Evolutionary conservation across 2,329 filamentous ascomycete species (phyloP).

Genomic region (Orbilia ellipsospora): DNA sequence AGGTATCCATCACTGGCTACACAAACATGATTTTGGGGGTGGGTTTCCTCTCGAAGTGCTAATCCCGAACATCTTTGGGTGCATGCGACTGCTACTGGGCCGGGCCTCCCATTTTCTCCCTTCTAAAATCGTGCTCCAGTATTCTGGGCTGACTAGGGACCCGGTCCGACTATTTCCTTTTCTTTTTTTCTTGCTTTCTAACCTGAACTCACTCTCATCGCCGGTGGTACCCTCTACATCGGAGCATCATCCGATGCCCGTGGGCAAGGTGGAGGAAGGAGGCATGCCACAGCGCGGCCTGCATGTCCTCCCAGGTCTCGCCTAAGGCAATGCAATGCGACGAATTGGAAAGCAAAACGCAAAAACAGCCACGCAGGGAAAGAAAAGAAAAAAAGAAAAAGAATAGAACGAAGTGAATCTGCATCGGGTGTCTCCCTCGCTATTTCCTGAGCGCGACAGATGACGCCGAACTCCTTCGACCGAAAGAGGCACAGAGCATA

Average conservation of each 20-base stretch:
- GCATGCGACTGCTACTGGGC: slow-evolving; percentile 29
- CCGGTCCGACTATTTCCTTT: slow-evolving; percentile 18
- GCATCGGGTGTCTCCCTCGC: slow-evolving; percentile 18
- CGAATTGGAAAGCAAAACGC: slow-evolving; percentile 47
- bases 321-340: slow-evolving; percentile 54
- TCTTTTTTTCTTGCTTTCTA: no score
- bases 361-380: slow-evolving; percentile 24
- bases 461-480: slow-evolving; percentile 45
- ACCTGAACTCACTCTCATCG: slow-evolving; percentile 24
- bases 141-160: slow-evolving; percentile 55
- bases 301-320: slow-evolving; percentile 51
- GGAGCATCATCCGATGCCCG: slow-evolving; percentile 56
- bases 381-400: slow-evolving; percentile 18
- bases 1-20: slow-evolving; percentile 43
- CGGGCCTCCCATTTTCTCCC: slow-evolving; percentile 38
- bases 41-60: slow-evolving; percentile 36
- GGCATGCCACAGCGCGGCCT: slow-evolving; percentile 51
- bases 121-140: slow-evolving; percentile 46
- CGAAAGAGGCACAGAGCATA: slow-evolving; percentile 16
- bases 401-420: slow-evolving; percentile 17
- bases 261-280: slow-evolving; percentile 46
- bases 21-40: slow-evolving; percentile 40
- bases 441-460: slow-evolving; percentile 40
- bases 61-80: slow-evolving; percentile 46
- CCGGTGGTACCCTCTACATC: slow-evolving; percentile 51